Conservation (phyloP, 2,329 filamentous ascomycete genomes). For the Botrytis sinoallii region DNA sequence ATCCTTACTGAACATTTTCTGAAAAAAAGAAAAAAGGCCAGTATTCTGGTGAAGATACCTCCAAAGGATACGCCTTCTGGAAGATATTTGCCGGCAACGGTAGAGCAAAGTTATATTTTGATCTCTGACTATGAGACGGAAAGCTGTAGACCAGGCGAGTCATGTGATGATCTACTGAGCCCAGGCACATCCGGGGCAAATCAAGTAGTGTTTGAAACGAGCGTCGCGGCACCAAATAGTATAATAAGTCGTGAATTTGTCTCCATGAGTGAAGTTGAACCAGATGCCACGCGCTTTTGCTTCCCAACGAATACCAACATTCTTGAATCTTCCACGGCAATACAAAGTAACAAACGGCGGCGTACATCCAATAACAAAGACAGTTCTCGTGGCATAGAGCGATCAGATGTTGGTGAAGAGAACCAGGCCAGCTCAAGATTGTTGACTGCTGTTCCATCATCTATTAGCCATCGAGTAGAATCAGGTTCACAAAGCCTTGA, state of each 20-base stretch:
- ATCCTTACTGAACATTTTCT: background rate
- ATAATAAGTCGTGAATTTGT: constrained; percentile 6
- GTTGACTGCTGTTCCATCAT: background rate
- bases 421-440: background rate
- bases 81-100: constrained; percentile 15
- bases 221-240: background rate
- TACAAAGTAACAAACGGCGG: constrained; percentile 3
- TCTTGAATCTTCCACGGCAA: constrained; percentile 1
- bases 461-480: background rate
- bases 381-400: background rate
- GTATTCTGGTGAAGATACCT: background rate
- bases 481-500: background rate
- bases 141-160: background rate
- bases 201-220: constrained; percentile 3
- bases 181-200: background rate
- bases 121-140: background rate
- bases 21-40: background rate
- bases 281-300: constrained; percentile 1
- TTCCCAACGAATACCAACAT: constrained; percentile 2
- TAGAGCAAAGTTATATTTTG: constrained; percentile 16
- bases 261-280: constrained; percentile 16
- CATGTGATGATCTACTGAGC: constrained; percentile 11
- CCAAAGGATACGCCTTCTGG: background rate
- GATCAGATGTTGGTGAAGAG: background rate
- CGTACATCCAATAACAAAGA: background rate